Conservation (phyloP, 108 stramenopile species). For the Thalassiosira profunda region DNA sequence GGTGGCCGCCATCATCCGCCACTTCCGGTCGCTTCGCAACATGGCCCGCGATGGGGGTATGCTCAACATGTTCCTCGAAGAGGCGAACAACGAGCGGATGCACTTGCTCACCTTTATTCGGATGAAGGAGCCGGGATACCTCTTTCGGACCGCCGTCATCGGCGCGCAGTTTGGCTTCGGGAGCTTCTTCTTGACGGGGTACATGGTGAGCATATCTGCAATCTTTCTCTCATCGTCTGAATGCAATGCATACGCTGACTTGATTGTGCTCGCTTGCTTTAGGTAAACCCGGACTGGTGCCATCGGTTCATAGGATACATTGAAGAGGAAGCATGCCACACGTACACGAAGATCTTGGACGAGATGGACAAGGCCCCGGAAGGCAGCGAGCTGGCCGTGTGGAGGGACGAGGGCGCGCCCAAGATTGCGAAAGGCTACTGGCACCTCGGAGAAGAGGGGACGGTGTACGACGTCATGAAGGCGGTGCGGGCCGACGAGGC, state of each 20-base stretch:
- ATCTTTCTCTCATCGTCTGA: no score
- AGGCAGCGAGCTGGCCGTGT: constrained; percentile 79
- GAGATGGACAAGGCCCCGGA: constrained; percentile 87
- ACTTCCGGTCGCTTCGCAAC: constrained; percentile 89
- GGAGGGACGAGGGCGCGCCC: constrained; percentile 78
- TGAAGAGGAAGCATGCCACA: constrained; percentile 92
- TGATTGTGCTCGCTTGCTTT: no score
- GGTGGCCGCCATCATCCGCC: constrained; percentile 90
- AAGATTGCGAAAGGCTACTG: constrained; percentile 83
- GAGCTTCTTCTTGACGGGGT: constrained; percentile 77
- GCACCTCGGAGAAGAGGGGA: constrained; percentile 90
- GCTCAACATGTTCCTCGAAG: constrained; percentile 95
- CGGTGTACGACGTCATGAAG: constrained; percentile 90
- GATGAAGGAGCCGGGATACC: constrained; percentile 78
- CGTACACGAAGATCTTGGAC: constrained; percentile 93
- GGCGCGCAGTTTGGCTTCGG: constrained; percentile 86
- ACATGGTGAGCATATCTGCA: constrained; percentile 93
- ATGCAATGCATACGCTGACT: no score
- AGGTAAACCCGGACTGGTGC: no score
- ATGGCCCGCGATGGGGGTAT: constrained; percentile 95
- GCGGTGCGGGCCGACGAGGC: constrained; percentile 96
- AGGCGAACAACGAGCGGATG: constrained; percentile 99
- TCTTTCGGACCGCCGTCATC: constrained; percentile 77
- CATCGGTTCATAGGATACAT: constrained; percentile 98
- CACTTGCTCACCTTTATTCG: constrained; percentile 93